Evolutionary conservation across 176 grass and related monocot species (phyloP), one percentile per base, ranked within the genome.

Genomic region (Saccharum spontaneum): DNA sequence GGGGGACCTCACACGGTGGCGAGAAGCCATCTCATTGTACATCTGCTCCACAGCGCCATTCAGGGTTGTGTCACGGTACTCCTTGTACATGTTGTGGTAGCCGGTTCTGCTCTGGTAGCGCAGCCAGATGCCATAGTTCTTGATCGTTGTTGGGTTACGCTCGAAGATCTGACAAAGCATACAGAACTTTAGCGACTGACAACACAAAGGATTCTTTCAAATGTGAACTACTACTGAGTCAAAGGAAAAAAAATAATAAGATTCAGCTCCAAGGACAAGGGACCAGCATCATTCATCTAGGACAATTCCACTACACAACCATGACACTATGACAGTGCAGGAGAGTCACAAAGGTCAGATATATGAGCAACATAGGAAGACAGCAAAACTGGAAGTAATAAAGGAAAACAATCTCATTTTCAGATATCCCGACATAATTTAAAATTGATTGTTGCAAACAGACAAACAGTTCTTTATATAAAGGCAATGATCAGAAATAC

Each of bases 11-110:
- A 95, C 93, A 3, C 93, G 88, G 83, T 95, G 93, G 67, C 93
- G 90, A 60, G 93, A 95, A 66, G 93, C 93, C 93, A 95, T 95
- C 74, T 95, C 93, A 49, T 69, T 90, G 76, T 95, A 95, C 93
- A 95, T 95, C 75, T 95, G 93, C 66, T 95, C 93, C n/a, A 95
- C 93, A 8, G 83, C 93, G 33, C 93, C 93, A 41, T 95, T 91
- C 37, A 93, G 77, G 31, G 93, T 95, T 6, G 90, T 93, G 75
- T 92, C 90, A 57, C 93, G 90, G 74, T 87, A 95, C 69, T 95
- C 93, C 93, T 95, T 93, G 90, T 95, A 95, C 93, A 95, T 93
- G 80, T 93, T 95, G 76, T 95, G 93, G 86, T 95, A 95, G 16
- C 93, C 93, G 3, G 93, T 95, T 60, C 90, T 88, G 90, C 90